These are phyloP conservation scores for Colletotrichum incanum DNA, from an alignment of 2,329 filamentous ascomycete genomes.

Conservation along the genomic window DNA sequence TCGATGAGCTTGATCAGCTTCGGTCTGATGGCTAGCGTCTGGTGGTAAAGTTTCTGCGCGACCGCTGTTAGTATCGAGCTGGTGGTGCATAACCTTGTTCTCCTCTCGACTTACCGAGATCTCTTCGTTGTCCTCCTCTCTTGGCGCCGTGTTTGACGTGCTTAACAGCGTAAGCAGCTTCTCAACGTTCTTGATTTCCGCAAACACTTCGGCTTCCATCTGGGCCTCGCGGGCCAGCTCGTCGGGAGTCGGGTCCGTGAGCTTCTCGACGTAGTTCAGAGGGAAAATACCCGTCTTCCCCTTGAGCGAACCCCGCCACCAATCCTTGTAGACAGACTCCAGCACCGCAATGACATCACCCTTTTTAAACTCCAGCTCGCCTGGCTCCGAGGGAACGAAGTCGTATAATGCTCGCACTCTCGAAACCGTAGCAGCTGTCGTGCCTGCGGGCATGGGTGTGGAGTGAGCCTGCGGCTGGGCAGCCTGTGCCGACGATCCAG, in stretches of 20 bases:
- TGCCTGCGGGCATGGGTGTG: slow-evolving; percentile 81
- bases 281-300: slow-evolving; percentile 98
- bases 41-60: slow-evolving; percentile 83
- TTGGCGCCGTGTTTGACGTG: slow-evolving; percentile 83
- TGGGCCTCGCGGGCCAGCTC: slow-evolving; percentile 96
- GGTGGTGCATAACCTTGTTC: background rate
- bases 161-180: slow-evolving; percentile 90
- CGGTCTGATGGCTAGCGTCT: slow-evolving; percentile 92
- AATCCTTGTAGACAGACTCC: slow-evolving; percentile 98
- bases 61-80: background rate
- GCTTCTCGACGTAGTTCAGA: slow-evolving; percentile 98
- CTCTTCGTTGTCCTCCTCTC: slow-evolving; percentile 95
- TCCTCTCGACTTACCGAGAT: slow-evolving; percentile 78
- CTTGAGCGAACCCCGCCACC: slow-evolving; percentile 97
- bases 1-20: slow-evolving; percentile 99
- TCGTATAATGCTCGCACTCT: slow-evolving; percentile 94
- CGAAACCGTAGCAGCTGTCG: slow-evolving; percentile 96
- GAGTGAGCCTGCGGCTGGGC: slow-evolving; percentile 60
- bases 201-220: slow-evolving; percentile 85
- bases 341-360: slow-evolving; percentile 97
- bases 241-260: slow-evolving; percentile 93
- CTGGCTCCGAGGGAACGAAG: slow-evolving; percentile 93
- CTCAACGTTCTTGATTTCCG: slow-evolving; percentile 76
- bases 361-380: slow-evolving; percentile 96
- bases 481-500: slow-evolving; percentile 50